Evolutionary conservation across 371 early-diverging fungal genomes (phyloP).

Genomic region (Batkoa obscura): DNA sequence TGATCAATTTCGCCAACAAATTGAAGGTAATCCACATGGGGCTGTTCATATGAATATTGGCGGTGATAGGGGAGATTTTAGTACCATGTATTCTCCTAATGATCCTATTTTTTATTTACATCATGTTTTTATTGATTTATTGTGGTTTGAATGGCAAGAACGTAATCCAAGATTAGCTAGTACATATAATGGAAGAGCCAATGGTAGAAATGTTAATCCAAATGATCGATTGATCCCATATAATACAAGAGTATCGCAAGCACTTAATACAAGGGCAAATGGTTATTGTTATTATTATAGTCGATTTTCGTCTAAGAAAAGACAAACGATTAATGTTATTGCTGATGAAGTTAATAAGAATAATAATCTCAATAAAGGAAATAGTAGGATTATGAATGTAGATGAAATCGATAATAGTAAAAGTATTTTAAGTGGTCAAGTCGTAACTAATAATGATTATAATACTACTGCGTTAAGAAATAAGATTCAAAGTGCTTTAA

Average conservation of each 20-base stretch:
- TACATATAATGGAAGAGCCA: neutral
- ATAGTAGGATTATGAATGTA: too few relatives aligned
- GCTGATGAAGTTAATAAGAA: too few relatives aligned
- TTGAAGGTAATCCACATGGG: conserved; percentile 25
- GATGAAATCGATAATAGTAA: too few relatives aligned
- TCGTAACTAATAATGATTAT: too few relatives aligned
- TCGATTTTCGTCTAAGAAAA: too few relatives aligned
- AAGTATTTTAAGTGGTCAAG: too few relatives aligned
- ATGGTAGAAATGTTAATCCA: neutral
- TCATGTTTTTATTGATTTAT: conserved; percentile 29
- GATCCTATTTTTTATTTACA: conserved; percentile 39
- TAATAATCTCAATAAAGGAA: too few relatives aligned
- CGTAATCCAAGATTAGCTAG: neutral
- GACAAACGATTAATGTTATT: too few relatives aligned
- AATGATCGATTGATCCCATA: neutral
- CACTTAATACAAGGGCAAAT: neutral
- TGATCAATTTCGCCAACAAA: conserved; percentile 13
- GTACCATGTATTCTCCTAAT: conserved; percentile 17
- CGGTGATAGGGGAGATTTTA: conserved; percentile 26
- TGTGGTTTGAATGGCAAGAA: conserved; percentile 25
- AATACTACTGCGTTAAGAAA: too few relatives aligned
- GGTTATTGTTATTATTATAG: neutral
- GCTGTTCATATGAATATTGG: conserved; percentile 24
- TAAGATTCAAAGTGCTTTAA: too few relatives aligned
- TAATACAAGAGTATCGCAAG: neutral